Evolutionary conservation across 2,329 filamentous ascomycete species (phyloP), one percentile per base, ranked within the genome.

Genomic region (Colletotrichum euphorbiae): DNA sequence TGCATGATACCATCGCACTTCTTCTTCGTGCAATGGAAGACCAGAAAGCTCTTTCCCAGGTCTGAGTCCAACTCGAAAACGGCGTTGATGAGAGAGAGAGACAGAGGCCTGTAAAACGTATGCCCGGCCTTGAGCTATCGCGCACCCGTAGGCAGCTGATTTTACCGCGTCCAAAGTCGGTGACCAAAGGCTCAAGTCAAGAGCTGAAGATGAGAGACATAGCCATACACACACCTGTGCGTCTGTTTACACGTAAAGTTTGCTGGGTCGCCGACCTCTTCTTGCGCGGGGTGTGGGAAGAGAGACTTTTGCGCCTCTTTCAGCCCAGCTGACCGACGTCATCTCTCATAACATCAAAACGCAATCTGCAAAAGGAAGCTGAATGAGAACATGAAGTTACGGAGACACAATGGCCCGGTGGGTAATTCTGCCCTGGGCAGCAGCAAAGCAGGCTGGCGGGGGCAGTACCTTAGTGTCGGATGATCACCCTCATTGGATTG

Each of bases 371-470:
- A 38, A 38, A 54, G 51, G 11, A 21, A 19, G 51, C 31, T 40
- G 31, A 40, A 15, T 9, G 12, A 7, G 33, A 24, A 5, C 24
- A 24, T 24, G 24, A 24, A 24, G 24, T 24, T 24, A 24, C 24
- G 24, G 5, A 15, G 17, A 40, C n/a, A 24, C 15, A 9, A 55
- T 40, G 51, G 40, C 4, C 21, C 21, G 21, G 48, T 51, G 24
- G 11, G 17, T 42, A 55, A 8, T 55, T 19, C 51, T 55, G 51
- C 51, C 51, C 51, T 13, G 51, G 33, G 51, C 51, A 55, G 51
- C 36, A 55, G 19, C 28, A 28, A 28, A 28, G 7, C 28, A 28
- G 28, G 7, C 28, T 28, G 28, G 45, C 45, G 17, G 21, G 45
- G 45, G 19, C 13, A 24, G 45, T 46, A 7, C 28, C 28, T 9